phyloP scores from a whole-genome alignment of 495 filamentous ascomycete genomes.

The Podospora didyma region DNA sequence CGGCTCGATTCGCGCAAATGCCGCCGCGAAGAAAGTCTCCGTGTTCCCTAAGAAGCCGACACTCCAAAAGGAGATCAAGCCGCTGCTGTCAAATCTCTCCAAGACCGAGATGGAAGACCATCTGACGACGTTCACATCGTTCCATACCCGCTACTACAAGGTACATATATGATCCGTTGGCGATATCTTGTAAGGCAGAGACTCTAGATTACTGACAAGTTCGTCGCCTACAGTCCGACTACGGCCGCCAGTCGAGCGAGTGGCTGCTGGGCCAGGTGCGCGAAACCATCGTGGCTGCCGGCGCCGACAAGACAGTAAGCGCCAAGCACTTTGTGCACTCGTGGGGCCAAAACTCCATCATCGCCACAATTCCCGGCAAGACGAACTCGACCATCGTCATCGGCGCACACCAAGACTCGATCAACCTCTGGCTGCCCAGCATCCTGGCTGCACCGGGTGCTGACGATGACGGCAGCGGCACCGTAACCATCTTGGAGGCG shows the following conservation, averaged over 20 bases:
- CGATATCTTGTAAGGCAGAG: too few relatives aligned
- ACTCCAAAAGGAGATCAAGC: slow-evolving; percentile 61
- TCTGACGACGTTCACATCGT: slow-evolving; percentile 41
- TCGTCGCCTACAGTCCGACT: slow-evolving; percentile 73
- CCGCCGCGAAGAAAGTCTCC: slow-evolving; percentile 37
- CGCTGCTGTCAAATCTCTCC: slow-evolving; percentile 62
- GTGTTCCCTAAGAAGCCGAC: slow-evolving; percentile 65
- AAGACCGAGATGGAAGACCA: slow-evolving; percentile 76
- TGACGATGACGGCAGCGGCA: slow-evolving; percentile 58
- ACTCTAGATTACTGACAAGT: slow-evolving; percentile 51
- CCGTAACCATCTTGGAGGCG: slow-evolving; percentile 59
- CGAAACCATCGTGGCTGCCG: slow-evolving; percentile 61
- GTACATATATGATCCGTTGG: neutral
- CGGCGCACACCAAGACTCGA: slow-evolving; percentile 66
- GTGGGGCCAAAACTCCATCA: slow-evolving; percentile 89
- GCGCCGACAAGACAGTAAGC: slow-evolving; percentile 62
- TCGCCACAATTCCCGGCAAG: slow-evolving; percentile 87
- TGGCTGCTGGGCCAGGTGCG: slow-evolving; percentile 83
- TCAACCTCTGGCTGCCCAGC: slow-evolving; percentile 85
- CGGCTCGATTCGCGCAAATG: slow-evolving; percentile 38
- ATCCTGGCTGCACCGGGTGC: slow-evolving; percentile 65
- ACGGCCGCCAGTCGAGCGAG: slow-evolving; percentile 79
- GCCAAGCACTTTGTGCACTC: slow-evolving; percentile 73
- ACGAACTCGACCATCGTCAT: slow-evolving; percentile 75
- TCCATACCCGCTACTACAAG: slow-evolving; percentile 34